Percentiles rank a stretch among this genome's conserved stretches.
Conservation (phyloP, 495 filamentous ascomycete genomes). For the Podospora pseudocomata region DNA sequence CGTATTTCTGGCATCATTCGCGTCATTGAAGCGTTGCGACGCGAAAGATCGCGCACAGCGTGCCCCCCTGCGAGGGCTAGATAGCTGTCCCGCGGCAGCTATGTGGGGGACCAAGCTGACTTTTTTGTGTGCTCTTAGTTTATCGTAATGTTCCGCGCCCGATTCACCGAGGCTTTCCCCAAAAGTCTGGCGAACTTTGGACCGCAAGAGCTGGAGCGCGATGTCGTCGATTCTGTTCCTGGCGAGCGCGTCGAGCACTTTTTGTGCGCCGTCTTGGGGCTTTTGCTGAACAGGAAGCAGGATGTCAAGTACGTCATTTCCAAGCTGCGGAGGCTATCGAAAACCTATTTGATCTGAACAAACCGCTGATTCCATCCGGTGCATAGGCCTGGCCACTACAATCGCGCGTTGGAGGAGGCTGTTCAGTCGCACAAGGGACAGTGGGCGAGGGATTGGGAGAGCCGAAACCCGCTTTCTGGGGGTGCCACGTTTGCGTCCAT, state of each 20-base stretch:
- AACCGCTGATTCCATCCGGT: neutral
- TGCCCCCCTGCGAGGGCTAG: conserved; percentile 24
- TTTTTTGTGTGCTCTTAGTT: conserved; percentile 56
- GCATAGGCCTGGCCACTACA: conserved; percentile 75
- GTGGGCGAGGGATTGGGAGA: conserved; percentile 86
- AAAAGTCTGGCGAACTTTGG: conserved; percentile 83
- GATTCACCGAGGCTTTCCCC: conserved; percentile 84
- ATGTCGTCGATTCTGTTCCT: conserved; percentile 70
- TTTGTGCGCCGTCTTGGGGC: conserved; percentile 79
- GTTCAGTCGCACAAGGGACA: conserved; percentile 78
- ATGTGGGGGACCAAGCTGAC: conserved; percentile 32
- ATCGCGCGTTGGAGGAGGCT: conserved; percentile 90
- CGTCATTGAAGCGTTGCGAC: conserved; percentile 32
- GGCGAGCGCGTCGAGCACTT: conserved; percentile 82
- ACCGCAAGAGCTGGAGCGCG: conserved; percentile 90
- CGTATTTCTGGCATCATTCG: conserved; percentile 40
- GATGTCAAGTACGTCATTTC: conserved; percentile 84
- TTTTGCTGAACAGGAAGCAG: conserved; percentile 94
- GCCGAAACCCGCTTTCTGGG: conserved; percentile 77
- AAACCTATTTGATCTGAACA: conserved; percentile 9
- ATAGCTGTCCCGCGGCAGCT: conserved; percentile 22
- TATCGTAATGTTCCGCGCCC: conserved; percentile 94
- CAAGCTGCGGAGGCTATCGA: neutral
- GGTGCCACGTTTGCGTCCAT: conserved; percentile 74
- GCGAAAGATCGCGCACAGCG: conserved; percentile 39